phyloP scores from a whole-genome alignment of 2,329 filamentous ascomycete species.

The Gnomoniopsis sp. region DNA sequence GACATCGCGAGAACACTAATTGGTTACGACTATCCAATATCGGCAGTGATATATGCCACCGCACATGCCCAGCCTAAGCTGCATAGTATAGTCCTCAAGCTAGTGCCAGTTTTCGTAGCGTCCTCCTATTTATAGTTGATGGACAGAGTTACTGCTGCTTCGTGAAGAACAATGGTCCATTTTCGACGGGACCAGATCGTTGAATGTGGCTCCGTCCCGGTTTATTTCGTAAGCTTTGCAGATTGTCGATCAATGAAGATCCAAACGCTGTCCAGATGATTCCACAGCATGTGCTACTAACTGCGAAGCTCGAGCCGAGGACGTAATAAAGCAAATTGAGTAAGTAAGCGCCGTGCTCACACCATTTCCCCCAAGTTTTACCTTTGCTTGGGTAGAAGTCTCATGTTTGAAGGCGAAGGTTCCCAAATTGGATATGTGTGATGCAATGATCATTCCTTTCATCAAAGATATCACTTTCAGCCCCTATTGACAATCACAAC shows the following conservation, averaged over 20 bases:
- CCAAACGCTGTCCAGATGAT: neutral
- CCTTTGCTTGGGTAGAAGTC: neutral
- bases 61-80: neutral
- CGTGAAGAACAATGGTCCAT: neutral
- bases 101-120: neutral
- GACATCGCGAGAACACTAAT: neutral
- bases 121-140: slow-evolving; percentile 1
- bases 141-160: neutral
- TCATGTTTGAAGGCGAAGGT: too few species aligned
- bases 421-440: too few species aligned
- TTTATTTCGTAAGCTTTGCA: neutral
- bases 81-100: neutral
- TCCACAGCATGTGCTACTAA: neutral
- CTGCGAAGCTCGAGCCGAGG: neutral
- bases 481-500: too few species aligned
- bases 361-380: neutral
- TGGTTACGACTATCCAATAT: neutral
- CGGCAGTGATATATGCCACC: neutral
- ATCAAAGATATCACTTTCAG: too few species aligned
- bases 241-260: neutral
- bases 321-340: neutral
- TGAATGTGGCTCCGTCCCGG: neutral
- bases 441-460: too few species aligned
- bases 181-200: neutral
- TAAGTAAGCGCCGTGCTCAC: too few species aligned